These are phyloP conservation scores for Neurospora sublineolata DNA, from an alignment of 495 filamentous ascomycete species.

Conservation along the genomic window DNA sequence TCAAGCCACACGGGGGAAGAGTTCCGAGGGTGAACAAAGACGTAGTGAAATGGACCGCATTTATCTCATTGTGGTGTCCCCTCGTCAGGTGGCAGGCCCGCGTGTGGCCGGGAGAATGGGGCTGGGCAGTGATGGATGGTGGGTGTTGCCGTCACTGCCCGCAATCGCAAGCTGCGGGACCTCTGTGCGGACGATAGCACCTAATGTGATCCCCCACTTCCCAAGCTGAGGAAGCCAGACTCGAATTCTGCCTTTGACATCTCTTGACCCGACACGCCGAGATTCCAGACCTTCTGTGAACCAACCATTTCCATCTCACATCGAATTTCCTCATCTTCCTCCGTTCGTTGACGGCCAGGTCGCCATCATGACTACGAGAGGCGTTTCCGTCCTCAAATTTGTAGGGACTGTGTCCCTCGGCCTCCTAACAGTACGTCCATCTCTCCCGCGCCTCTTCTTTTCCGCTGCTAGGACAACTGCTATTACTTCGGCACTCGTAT, in stretches of 20 bases:
- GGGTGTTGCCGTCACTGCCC: background rate
- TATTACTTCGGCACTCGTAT: background rate
- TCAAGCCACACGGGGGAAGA: background rate
- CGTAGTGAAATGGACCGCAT: background rate
- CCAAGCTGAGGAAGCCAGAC: background rate
- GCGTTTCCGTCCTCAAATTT: conserved; percentile 71
- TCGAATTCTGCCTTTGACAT: background rate
- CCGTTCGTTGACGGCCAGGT: background rate
- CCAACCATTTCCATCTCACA: background rate
- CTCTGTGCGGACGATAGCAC: background rate
- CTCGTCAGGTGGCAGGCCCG: background rate
- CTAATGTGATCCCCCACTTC: background rate
- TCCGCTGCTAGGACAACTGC: background rate
- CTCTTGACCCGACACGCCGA: background rate
- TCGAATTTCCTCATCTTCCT: background rate
- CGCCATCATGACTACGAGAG: conserved; percentile 52
- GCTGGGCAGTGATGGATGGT: background rate
- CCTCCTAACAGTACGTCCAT: conserved; percentile 61
- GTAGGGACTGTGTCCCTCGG: conserved; percentile 80
- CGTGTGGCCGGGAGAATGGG: background rate
- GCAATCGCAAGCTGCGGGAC: background rate
- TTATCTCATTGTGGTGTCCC: background rate
- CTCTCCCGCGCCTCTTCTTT: conserved; percentile 13
- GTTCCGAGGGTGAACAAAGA: background rate
- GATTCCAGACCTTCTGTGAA: background rate